Evolutionary conservation across 179 eudicot genomes (phyloP).

Genomic region (Sideroxylon spinosum): DNA sequence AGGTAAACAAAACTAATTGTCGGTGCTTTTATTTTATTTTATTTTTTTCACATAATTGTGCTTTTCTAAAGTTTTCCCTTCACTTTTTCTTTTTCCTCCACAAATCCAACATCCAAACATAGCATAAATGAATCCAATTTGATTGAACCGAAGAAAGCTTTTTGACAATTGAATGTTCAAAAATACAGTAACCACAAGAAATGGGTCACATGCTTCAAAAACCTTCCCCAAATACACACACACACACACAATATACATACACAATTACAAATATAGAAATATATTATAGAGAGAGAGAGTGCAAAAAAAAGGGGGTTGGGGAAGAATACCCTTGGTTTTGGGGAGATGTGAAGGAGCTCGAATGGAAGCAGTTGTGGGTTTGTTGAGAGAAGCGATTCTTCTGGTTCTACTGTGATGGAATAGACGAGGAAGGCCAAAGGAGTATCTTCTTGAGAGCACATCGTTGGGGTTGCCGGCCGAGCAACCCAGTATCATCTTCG

Average conservation of each 20-base stretch:
- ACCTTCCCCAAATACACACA: no score
- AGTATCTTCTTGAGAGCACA: background rate
- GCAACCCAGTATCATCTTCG: slow-evolving; percentile 20
- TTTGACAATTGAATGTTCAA: no score
- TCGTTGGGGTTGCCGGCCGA: slow-evolving; percentile 15
- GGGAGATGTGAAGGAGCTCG: background rate
- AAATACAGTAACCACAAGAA: no score
- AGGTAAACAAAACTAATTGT: no score
- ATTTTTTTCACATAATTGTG: no score
- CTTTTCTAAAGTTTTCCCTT: no score
- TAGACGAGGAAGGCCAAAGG: slow-evolving; percentile 3
- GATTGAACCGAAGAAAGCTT: no score
- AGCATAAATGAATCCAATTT: no score
- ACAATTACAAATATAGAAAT: background rate
- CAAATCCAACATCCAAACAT: no score
- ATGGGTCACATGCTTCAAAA: no score
- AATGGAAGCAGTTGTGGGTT: background rate
- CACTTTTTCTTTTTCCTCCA: no score
- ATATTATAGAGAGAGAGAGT: background rate
- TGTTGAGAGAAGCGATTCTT: background rate
- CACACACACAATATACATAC: background rate
- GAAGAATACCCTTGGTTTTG: slow-evolving; percentile 5
- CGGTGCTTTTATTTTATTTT: no score
- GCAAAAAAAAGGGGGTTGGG: background rate
- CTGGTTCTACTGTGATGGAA: background rate